Conservation (phyloP, 345 rosid species). For the Eucalyptus marginata region DNA sequence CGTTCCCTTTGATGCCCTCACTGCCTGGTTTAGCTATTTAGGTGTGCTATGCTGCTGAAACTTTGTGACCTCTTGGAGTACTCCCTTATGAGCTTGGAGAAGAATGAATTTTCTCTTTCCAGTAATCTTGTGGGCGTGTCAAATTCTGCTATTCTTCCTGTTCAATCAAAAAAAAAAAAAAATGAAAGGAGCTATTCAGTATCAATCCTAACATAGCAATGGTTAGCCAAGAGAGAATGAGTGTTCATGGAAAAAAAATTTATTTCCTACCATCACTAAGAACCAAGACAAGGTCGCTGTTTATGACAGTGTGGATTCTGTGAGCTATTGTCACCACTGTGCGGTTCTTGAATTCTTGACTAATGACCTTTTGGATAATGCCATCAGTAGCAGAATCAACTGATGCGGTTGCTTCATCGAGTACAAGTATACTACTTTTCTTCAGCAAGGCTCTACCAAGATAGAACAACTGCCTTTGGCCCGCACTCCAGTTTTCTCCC, state of each 20-base stretch:
- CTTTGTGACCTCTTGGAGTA: slow-evolving; percentile 62
- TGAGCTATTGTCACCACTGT: slow-evolving; percentile 96
- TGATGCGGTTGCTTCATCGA: slow-evolving; percentile 93
- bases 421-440: slow-evolving; percentile 74
- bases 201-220: background rate
- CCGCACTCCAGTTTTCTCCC: slow-evolving; percentile 93
- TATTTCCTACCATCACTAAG: slow-evolving; percentile 72
- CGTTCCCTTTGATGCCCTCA: background rate
- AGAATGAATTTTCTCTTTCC: slow-evolving; percentile 11
- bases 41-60: slow-evolving; percentile 20
- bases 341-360: slow-evolving; percentile 60
- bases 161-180: background rate
- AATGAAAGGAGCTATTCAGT: background rate
- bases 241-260: background rate
- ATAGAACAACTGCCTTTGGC: slow-evolving; percentile 78
- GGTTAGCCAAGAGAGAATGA: background rate
- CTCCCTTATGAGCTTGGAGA: background rate
- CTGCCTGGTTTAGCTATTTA: background rate
- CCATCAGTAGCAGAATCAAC: slow-evolving; percentile 97
- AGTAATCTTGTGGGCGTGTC: slow-evolving; percentile 64
- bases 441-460: slow-evolving; percentile 82
- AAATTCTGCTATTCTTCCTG: slow-evolving; percentile 89
- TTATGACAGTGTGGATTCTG: slow-evolving; percentile 84
- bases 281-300: slow-evolving; percentile 85
- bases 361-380: slow-evolving; percentile 67